phyloP scores from a whole-genome alignment of 345 rosid genomes.

The Zanthoxylum bungeanum region DNA sequence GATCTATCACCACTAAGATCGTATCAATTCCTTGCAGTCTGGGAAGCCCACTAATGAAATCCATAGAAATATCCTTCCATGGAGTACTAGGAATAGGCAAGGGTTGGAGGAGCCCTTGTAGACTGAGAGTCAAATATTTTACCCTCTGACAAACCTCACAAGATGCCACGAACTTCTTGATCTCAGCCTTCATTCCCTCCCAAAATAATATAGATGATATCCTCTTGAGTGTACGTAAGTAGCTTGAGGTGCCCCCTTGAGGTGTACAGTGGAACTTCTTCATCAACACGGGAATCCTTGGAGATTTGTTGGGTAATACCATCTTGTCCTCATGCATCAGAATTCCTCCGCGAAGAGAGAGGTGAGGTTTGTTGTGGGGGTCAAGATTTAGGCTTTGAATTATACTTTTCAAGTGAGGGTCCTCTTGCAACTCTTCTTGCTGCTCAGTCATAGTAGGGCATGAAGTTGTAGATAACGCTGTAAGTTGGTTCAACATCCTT shows the following conservation, averaged over 20 bases:
- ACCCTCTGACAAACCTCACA: too few species aligned
- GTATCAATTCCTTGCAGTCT: too few species aligned
- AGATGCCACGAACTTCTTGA: too few species aligned
- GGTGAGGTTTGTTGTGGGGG: too few species aligned
- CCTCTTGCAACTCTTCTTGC: too few species aligned
- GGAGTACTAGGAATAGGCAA: background rate
- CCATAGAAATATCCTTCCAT: background rate
- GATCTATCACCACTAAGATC: background rate
- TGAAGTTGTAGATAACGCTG: too few species aligned
- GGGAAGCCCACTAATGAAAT: background rate
- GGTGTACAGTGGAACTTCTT: background rate
- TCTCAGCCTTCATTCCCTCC: too few species aligned
- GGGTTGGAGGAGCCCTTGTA: background rate
- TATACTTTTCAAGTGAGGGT: too few species aligned
- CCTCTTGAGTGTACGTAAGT: background rate
- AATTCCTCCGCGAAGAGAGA: background rate
- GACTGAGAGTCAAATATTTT: background rate
- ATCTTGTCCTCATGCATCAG: background rate
- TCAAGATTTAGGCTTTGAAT: too few species aligned
- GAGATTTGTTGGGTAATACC: background rate
- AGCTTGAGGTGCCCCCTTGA: background rate
- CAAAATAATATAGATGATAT: background rate
- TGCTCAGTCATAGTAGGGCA: too few species aligned
- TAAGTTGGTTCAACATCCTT: too few species aligned
- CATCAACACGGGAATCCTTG: background rate